Percentiles rank a stretch among this genome's conserved stretches.
Conservation (phyloP, 768 basidiomycete species). For the Rhodotorula paludigena region DNA sequence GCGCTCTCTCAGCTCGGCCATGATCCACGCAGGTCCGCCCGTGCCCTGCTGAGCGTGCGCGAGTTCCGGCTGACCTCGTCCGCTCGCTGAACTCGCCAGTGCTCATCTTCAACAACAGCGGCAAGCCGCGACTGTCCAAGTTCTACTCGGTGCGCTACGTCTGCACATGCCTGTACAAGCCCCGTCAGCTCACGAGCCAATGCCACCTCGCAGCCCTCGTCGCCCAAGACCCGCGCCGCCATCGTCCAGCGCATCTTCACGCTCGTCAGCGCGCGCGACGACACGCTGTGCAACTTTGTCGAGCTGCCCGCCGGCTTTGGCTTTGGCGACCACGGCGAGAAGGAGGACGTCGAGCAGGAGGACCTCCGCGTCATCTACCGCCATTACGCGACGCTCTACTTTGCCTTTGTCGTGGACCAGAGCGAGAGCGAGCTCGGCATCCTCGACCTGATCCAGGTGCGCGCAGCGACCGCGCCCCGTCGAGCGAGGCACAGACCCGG, state of each 20-base stretch:
- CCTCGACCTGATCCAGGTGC: slow-evolving; percentile 89
- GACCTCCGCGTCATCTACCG: slow-evolving; percentile 80
- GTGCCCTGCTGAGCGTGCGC: too few species aligned
- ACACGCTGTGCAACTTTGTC: slow-evolving; percentile 87
- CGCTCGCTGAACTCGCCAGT: slow-evolving; percentile 35
- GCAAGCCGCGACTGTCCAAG: slow-evolving; percentile 74
- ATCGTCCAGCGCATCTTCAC: slow-evolving; percentile 61
- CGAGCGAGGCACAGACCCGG: too few species aligned
- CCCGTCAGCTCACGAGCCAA: slow-evolving; percentile 53
- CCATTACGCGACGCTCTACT: slow-evolving; percentile 92
- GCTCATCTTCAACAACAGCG: slow-evolving; percentile 84
- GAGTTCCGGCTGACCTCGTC: too few species aligned
- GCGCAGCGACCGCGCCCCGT: slow-evolving; percentile 35
- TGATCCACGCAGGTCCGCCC: slow-evolving; percentile 28
- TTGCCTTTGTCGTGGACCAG: slow-evolving; percentile 93
- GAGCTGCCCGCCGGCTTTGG: slow-evolving; percentile 57
- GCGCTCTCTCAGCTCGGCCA: too few species aligned
- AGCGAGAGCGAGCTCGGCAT: slow-evolving; percentile 96
- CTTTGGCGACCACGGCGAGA: slow-evolving; percentile 28
- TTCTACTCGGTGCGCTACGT: slow-evolving; percentile 69
- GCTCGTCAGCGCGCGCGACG: slow-evolving; percentile 73
- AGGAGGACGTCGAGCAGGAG: slow-evolving; percentile 42
- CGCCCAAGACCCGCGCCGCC: slow-evolving; percentile 27
- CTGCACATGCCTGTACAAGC: slow-evolving; percentile 49
- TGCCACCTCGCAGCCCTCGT: slow-evolving; percentile 29